Percentiles rank a stretch among this genome's conserved stretches.
Conservation (phyloP, 768 basidiomycete species). For the Pisolithus microcarpus region DNA sequence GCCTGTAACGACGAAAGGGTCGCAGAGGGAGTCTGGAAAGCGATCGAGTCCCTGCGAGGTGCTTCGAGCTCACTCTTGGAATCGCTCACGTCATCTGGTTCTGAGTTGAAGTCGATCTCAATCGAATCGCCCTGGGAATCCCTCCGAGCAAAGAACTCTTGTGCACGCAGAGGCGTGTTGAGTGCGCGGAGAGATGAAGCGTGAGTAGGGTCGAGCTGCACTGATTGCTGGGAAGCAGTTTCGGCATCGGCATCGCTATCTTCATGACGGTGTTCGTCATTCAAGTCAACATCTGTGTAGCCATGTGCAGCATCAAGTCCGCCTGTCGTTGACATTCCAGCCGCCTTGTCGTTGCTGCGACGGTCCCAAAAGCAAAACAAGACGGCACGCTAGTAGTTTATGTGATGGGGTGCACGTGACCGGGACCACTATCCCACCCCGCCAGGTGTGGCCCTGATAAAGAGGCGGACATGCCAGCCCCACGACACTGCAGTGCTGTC, state of each 20-base stretch:
- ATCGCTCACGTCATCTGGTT: conserved; percentile 46
- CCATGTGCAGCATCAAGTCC: conserved; percentile 3
- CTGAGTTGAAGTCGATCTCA: conserved; percentile 49
- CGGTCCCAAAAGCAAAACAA: background rate
- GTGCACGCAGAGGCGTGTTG: conserved; percentile 14
- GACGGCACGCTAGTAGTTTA: background rate
- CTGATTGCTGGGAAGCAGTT: conserved; percentile 73
- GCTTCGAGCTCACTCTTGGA: conserved; percentile 31
- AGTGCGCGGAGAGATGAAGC: conserved; percentile 38
- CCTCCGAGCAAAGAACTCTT: conserved; percentile 32
- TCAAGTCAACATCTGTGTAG: background rate
- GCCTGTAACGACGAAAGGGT: conserved; percentile 14
- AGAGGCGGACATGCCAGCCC: background rate
- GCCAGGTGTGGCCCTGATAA: too few relatives aligned
- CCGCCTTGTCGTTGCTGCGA: background rate
- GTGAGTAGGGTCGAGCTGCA: conserved; percentile 63
- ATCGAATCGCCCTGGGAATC: conserved; percentile 41
- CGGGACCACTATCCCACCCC: too few relatives aligned
- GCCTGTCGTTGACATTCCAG: conserved; percentile 8
- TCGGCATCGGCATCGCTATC: conserved; percentile 59
- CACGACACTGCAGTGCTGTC: background rate
- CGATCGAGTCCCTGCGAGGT: conserved; percentile 42
- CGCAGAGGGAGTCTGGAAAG: conserved; percentile 45
- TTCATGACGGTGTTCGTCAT: conserved; percentile 7
- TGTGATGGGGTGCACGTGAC: background rate